Conservation (phyloP, 2,329 filamentous ascomycete species). For the Exophiala lecanii-corni region DNA sequence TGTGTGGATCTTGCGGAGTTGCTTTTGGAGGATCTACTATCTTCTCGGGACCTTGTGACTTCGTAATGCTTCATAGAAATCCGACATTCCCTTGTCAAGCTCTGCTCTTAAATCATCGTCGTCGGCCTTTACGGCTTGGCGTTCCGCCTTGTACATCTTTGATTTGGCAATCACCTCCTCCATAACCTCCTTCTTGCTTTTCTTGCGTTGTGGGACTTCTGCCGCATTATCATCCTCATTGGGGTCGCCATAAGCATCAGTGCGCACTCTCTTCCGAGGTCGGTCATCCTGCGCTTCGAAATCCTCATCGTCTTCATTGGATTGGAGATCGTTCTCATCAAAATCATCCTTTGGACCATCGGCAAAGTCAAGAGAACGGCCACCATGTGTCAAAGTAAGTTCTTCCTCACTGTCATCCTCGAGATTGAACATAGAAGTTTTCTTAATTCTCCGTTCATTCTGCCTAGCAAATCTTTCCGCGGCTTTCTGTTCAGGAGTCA, state of each 20-base stretch:
- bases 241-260: conserved; percentile 44
- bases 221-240: conserved; percentile 40
- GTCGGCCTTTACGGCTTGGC: conserved; percentile 86
- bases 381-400: conserved; percentile 74
- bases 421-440: conserved; percentile 78
- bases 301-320: conserved; percentile 40
- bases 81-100: conserved; percentile 75
- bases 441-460: conserved; percentile 73
- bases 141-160: conserved; percentile 89
- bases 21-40: conserved; percentile 46
- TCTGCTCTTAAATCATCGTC: conserved; percentile 82
- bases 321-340: conserved; percentile 59
- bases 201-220: conserved; percentile 73
- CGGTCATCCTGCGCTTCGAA: conserved; percentile 34
- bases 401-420: conserved; percentile 74
- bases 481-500: conserved; percentile 90
- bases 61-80: conserved; percentile 68
- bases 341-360: conserved; percentile 67
- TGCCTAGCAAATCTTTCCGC: conserved; percentile 85
- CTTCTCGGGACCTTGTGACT: conserved; percentile 51
- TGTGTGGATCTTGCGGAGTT: conserved; percentile 41
- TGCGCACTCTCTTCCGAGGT: conserved; percentile 47
- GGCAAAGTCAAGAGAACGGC: conserved; percentile 62
- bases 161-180: conserved; percentile 97
- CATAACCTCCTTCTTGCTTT: conserved; percentile 95